A percentile compares a stretch with the other conserved stretches of the same genome.
Evolutionary conservation across 495 filamentous ascomycete genomes (phyloP).

Genomic region (Astrocystis sublimbata): DNA sequence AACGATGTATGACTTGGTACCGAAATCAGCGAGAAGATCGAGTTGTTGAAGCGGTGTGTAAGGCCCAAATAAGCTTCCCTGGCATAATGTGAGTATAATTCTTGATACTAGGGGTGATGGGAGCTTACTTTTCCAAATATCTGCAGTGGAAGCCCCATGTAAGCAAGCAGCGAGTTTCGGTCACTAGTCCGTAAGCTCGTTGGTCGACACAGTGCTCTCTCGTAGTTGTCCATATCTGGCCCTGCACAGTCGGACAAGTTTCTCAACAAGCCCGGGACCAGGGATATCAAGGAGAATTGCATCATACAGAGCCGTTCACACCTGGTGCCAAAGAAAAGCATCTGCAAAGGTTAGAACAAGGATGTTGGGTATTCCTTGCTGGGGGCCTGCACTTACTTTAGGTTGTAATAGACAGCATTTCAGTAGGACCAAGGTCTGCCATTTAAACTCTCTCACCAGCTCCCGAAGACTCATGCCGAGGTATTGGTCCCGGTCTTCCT

Average conservation of each 20-base stretch:
- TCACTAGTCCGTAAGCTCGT: slow-evolving; percentile 91
- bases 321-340: slow-evolving; percentile 96
- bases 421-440: slow-evolving; percentile 89
- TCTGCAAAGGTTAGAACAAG: slow-evolving; percentile 55
- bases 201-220: slow-evolving; percentile 70
- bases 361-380: background rate
- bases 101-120: background rate
- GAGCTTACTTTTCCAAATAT: slow-evolving; percentile 82
- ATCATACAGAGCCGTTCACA: slow-evolving; percentile 97
- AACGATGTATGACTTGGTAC: slow-evolving; percentile 95
- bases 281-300: slow-evolving; percentile 91
- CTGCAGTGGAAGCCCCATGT: slow-evolving; percentile 93
- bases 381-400: slow-evolving; percentile 60
- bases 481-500: slow-evolving; percentile 81
- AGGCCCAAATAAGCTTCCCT: slow-evolving; percentile 93
- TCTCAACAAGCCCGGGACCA: slow-evolving; percentile 87
- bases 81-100: slow-evolving; percentile 17
- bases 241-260: slow-evolving; percentile 89
- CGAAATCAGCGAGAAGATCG: slow-evolving; percentile 88
- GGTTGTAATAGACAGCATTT: slow-evolving; percentile 93
- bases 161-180: slow-evolving; percentile 80
- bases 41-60: slow-evolving; percentile 97
- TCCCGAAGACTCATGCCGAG: slow-evolving; percentile 90
- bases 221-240: slow-evolving; percentile 82
- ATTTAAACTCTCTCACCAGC: slow-evolving; percentile 88